These are phyloP conservation scores for Pseudogymnoascus sp. DNA, from an alignment of 2,329 filamentous ascomycete species.

Conservation along the genomic window DNA sequence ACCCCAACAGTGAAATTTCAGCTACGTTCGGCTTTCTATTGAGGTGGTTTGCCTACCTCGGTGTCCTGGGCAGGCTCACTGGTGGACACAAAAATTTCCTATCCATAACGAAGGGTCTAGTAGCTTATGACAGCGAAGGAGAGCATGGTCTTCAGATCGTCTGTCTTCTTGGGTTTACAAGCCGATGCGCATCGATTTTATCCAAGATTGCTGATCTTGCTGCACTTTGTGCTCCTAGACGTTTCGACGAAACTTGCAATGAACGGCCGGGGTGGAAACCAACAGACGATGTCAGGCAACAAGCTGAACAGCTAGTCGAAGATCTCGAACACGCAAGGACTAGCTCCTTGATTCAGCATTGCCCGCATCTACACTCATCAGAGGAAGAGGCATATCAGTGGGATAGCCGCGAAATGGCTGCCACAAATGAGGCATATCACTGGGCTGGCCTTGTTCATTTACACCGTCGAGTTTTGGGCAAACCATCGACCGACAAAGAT, in stretches of 20 bases:
- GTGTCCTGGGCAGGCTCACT: constrained; percentile 65
- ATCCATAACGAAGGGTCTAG: constrained; percentile 17
- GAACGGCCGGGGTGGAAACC: constrained; percentile 51
- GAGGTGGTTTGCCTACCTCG: constrained; percentile 78
- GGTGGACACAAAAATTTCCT: constrained; percentile 40
- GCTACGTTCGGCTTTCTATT: constrained; percentile 55
- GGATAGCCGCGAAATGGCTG: constrained; percentile 56
- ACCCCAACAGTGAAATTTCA: constrained; percentile 49
- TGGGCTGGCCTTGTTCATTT: constrained; percentile 72
- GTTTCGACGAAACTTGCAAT: constrained; percentile 46
- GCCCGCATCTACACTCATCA: constrained; percentile 38
- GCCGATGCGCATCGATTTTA: constrained; percentile 60
- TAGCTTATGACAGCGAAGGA: constrained; percentile 42
- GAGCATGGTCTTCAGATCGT: constrained; percentile 64
- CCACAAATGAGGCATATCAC: constrained; percentile 72
- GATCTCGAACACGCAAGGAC: constrained; percentile 53
- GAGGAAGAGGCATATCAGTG: constrained; percentile 44
- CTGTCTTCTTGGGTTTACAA: constrained; percentile 74
- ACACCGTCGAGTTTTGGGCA: constrained; percentile 62
- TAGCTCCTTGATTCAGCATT: constrained; percentile 30
- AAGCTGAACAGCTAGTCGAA: constrained; percentile 51
- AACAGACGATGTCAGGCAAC: constrained; percentile 40
- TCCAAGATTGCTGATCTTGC: constrained; percentile 66
- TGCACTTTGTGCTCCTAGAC: constrained; percentile 56
- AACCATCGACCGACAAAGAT: constrained; percentile 44